These are phyloP conservation scores for Stagonosporopsis rhizophila DNA, from an alignment of 2,329 filamentous ascomycete genomes.

Conservation along the genomic window DNA sequence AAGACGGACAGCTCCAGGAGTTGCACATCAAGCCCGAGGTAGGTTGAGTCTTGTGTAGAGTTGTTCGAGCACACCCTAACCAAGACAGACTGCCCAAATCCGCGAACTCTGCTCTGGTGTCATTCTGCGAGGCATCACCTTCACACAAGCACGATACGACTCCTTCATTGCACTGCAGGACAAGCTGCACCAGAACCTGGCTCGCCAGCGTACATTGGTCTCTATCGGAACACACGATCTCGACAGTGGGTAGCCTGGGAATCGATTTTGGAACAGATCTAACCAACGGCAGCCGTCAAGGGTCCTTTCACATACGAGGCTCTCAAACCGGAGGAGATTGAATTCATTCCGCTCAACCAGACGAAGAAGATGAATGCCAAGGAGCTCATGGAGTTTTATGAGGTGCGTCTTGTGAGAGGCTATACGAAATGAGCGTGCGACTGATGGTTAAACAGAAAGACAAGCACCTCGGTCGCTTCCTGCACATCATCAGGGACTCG, in stretches of 20 bases:
- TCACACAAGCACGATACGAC: slow-evolving; percentile 89
- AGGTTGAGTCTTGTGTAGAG: slow-evolving; percentile 21
- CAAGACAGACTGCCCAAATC: slow-evolving; percentile 71
- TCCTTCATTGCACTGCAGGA: slow-evolving; percentile 98
- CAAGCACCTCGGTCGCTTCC: slow-evolving; percentile 85
- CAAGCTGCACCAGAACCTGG: slow-evolving; percentile 96
- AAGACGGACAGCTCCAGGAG: slow-evolving; percentile 75
- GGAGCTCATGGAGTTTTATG: slow-evolving; percentile 93
- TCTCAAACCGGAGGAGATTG: slow-evolving; percentile 86
- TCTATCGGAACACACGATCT: slow-evolving; percentile 97
- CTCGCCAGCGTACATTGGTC: slow-evolving; percentile 90
- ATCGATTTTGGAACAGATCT: slow-evolving; percentile 13
- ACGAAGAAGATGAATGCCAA: slow-evolving; percentile 84
- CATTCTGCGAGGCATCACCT: slow-evolving; percentile 87
- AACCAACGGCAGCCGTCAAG: slow-evolving; percentile 65
- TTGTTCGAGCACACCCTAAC: slow-evolving; percentile 20
- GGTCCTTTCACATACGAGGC: slow-evolving; percentile 98
- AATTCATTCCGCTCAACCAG: slow-evolving; percentile 91
- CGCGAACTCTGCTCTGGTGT: slow-evolving; percentile 89
- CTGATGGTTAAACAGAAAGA: slow-evolving; percentile 68
- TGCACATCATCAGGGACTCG: slow-evolving; percentile 93
- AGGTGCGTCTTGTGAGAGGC: slow-evolving; percentile 50
- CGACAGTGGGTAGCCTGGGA: slow-evolving; percentile 62
- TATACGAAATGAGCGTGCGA: not conserved
- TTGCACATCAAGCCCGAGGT: slow-evolving; percentile 78